Evolutionary conservation across 2,329 filamentous ascomycete species (phyloP), one percentile per base, ranked within the genome.

Genomic region (Plectosphaerella cucumerina): DNA sequence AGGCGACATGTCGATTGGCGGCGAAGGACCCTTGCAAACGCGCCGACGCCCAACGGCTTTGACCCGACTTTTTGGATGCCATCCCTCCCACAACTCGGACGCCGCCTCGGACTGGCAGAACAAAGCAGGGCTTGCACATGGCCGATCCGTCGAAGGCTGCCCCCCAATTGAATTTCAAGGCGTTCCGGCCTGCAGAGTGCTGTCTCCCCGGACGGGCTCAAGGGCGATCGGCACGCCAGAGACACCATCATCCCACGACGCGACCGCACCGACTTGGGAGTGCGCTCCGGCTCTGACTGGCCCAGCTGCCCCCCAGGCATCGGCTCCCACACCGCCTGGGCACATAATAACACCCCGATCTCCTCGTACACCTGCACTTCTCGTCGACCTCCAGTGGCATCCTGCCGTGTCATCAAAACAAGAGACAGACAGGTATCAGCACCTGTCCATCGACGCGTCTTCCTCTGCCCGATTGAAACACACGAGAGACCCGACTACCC

Each of bases 11-110:
- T 42, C 39, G 39, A 42, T 42, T 17, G 15, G n/a, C n/a, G 10
- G 10, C n/a, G 39, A 42, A 11, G 35, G 39, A 20, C 39, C 42
- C 42, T 21, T 26, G 42, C 42, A 23, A 44, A 44, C 42, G 42
- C 42, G 42, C 21, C 42, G 42, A 44, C 42, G 42, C 21, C 42
- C 42, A 44, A 44, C 20, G 20, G 15, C 42, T 44, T 44, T 44
- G 15, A 17, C 18, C 35, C 35, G 15, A 39, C 35, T 39, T 39
- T 20, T 39, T 39, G 15, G 15, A 39, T 39, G 15, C 15, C 35
- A 20, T 39, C 35, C 18, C 18, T n/a, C 35, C 35, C 18, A 31
- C 26, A 9, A 31, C 26, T 31, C 26, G 4, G 26, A 31, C 26
- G 26, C 17, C 39, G n/a, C 18, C 39, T 20, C 5, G n/a, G 18